Evolutionary conservation across 345 rosid genomes (phyloP), one percentile per base, ranked within the genome.

Genomic region (Turritis glabra): DNA sequence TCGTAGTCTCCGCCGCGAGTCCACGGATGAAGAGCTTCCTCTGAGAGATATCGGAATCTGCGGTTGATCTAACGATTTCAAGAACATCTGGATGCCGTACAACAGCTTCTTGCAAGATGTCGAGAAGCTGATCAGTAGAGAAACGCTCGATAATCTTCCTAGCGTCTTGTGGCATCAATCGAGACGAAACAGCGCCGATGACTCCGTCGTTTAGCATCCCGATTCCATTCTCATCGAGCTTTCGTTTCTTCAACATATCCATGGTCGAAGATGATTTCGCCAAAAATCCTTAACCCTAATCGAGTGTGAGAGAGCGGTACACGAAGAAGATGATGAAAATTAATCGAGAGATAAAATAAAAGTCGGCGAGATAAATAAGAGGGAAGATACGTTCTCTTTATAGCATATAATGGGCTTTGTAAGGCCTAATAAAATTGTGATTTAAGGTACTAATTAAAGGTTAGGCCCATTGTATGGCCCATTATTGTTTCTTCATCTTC

Each of bases 11-110:
- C 91, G 90, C 90, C 27, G 92, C 94, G 13, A 92, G 88, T 14
- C 98, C 98, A 30, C 92, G 96, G 19, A 92, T 75, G 73, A 92
- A 92, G 10, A 92, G 84, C 84, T 92, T 92, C 33, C 98, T 85
- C 80, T 85, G 95, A 18, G 94, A 57, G 63, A 87, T 76, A 19
- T 92, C 96, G 5, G 82, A 66, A 33, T 92, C 95, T 0, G 95
- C 96, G 33, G 88, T 64, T 8, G 86, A 62, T 32, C 93, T 75
- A 19, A 90, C 91, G 8, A 83, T 35, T 0, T 77, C 85, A 0
- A 86, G 82, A 2, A 92, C 82, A 21, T 90, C 91, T 0, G 83
- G 55, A 73, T 92, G 92, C 27, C 81, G 67, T 17, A 74, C 58
- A 3, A 80, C 78, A 17, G 92, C 93, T 18, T 68, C 62, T 50